Evolutionary conservation across 2,329 filamentous ascomycete genomes (phyloP).

Genomic region (Aspergillus pseudoviridinutans): DNA sequence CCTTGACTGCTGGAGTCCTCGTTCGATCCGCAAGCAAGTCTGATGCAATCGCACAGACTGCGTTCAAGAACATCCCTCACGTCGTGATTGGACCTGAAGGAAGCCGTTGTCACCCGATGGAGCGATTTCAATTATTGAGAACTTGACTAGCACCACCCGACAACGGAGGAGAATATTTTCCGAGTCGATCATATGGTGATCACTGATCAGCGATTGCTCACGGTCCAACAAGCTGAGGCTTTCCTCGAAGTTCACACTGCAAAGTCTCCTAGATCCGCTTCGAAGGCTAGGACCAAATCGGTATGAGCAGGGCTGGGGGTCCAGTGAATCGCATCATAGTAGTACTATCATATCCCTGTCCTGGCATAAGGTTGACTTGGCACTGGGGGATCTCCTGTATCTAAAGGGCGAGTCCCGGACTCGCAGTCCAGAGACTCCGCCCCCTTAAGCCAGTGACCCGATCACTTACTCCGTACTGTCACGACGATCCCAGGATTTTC

Average conservation of each 20-base stretch:
- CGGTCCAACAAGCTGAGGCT: not conserved
- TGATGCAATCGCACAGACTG: slow-evolving; percentile 13
- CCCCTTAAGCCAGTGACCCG: not conserved
- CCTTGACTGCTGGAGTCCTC: slow-evolving; percentile 3
- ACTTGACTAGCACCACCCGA: not conserved
- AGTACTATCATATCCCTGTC: slow-evolving; percentile 5
- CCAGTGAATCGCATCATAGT: slow-evolving; percentile 1
- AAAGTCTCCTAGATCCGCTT: not conserved
- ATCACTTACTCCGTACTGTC: not conserved
- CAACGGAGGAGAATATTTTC: slow-evolving; percentile 4
- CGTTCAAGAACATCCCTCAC: not conserved
- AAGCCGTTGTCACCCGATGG: slow-evolving; percentile 18
- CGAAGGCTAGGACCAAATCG: not conserved
- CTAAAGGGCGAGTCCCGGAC: not conserved
- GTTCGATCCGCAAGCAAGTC: slow-evolving; percentile 6
- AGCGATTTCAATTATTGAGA: slow-evolving; percentile 23
- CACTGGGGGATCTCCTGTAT: slow-evolving; percentile 11
- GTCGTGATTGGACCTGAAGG: slow-evolving; percentile 21
- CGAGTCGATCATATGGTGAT: not conserved
- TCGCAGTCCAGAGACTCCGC: not conserved
- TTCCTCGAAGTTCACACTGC: not conserved
- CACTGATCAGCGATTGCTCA: not conserved
- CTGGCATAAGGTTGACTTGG: slow-evolving; percentile 18
- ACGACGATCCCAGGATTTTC: not conserved
- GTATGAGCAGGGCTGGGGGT: not conserved